These are phyloP conservation scores for Quambalaria eucalypti DNA, from an alignment of 1,284 basidiomycete species.

Conservation along the genomic window DNA sequence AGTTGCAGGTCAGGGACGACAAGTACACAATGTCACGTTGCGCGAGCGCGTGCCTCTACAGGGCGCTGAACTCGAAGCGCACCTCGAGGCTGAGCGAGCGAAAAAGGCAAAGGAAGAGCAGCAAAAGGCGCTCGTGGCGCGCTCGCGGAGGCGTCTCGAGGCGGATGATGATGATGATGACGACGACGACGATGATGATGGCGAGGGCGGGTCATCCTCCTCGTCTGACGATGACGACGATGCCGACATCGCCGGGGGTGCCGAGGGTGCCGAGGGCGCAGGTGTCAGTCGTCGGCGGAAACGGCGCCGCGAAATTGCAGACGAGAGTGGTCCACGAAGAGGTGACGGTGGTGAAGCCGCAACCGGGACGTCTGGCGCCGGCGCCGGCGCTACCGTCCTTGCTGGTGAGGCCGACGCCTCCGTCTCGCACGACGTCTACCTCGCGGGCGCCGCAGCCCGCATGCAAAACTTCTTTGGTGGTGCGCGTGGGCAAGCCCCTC, in stretches of 20 bases:
- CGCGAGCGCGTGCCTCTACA: conserved; percentile 62
- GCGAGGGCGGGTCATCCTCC: conserved; percentile 57
- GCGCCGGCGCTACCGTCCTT: conserved; percentile 2
- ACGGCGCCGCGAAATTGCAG: conserved; percentile 13
- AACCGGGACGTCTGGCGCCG: too few species aligned
- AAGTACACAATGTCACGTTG: conserved; percentile 75
- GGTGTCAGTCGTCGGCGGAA: background rate
- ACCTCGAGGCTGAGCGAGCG: conserved; percentile 66
- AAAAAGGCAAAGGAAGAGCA: conserved; percentile 78
- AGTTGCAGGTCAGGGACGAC: conserved; percentile 58
- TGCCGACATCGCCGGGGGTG: conserved; percentile 19
- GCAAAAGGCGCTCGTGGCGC: conserved; percentile 71
- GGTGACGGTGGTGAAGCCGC: too few species aligned
- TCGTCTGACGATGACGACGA: conserved; percentile 59
- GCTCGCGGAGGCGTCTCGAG: conserved; percentile 80
- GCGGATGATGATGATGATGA: conserved; percentile 52
- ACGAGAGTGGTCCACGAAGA: conserved; percentile 13
- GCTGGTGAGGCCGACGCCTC: conserved; percentile 31
- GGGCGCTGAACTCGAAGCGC: conserved; percentile 66
- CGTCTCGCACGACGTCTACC: conserved; percentile 87
- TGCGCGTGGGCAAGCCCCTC: background rate
- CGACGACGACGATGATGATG: conserved; percentile 48
- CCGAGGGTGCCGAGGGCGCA: background rate
- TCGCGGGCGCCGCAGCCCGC: conserved; percentile 83
- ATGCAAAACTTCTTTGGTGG: conserved; percentile 68